These are phyloP conservation scores for Hymenoscyphus albidus DNA, from an alignment of 2,329 filamentous ascomycete genomes.

Conservation along the genomic window DNA sequence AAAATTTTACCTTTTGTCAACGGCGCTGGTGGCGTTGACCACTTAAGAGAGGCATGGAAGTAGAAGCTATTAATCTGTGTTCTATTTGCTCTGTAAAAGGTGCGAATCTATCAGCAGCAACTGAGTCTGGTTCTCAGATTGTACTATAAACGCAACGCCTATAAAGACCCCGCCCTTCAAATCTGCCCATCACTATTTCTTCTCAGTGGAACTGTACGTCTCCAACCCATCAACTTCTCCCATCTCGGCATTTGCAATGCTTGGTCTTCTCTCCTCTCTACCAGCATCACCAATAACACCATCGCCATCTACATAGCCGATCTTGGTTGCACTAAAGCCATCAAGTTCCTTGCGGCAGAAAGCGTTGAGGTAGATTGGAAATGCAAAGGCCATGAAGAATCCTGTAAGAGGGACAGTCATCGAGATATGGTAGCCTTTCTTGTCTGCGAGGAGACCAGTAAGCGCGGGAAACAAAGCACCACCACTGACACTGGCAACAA, in stretches of 20 bases:
- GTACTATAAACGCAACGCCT: background rate
- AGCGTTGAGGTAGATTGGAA: constrained; percentile 36
- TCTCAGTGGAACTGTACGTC: background rate
- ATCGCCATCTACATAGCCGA: constrained; percentile 33
- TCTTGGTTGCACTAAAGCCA: constrained; percentile 36
- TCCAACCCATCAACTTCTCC: background rate
- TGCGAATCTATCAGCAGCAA: background rate
- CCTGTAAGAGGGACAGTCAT: constrained; percentile 35
- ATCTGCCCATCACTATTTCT: background rate
- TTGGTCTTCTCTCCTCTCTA: constrained; percentile 22
- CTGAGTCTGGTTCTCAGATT: background rate
- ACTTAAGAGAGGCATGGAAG: background rate
- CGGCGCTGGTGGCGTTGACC: no score
- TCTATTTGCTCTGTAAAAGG: background rate
- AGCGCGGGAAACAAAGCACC: constrained; percentile 70
- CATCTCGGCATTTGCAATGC: constrained; percentile 18
- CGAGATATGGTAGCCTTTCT: constrained; percentile 15
- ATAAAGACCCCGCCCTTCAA: background rate
- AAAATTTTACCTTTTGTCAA: no score
- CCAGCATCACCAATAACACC: constrained; percentile 31
- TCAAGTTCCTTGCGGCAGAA: constrained; percentile 35
- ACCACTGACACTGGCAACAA: constrained; percentile 67
- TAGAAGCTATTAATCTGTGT: background rate
- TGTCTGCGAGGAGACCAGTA: constrained; percentile 43
- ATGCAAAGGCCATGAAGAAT: constrained; percentile 36